Conservation (phyloP, 257 asterid species). For the Solanum paucissectum region DNA sequence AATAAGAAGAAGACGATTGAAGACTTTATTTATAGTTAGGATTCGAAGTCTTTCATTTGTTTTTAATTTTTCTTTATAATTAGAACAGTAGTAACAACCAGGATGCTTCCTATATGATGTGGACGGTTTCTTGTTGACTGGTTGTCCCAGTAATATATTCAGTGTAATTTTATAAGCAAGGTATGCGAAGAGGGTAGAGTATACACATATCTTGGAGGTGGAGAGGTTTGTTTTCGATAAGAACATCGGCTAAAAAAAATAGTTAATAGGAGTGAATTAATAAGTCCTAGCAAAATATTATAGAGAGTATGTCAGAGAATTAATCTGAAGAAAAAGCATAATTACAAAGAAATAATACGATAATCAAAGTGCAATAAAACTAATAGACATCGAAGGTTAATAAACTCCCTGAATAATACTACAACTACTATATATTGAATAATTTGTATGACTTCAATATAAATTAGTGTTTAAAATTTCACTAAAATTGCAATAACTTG, state of each 20-base stretch:
- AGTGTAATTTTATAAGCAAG: not conserved
- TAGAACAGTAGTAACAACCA: not conserved
- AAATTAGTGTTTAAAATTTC: not conserved
- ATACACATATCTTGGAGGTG: not conserved
- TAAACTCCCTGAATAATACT: not conserved
- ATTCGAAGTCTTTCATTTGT: not conserved
- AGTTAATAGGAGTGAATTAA: not conserved
- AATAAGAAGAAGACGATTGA: not conserved
- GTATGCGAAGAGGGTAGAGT: rapidly evolving
- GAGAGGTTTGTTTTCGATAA: not conserved
- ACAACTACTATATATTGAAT: not conserved
- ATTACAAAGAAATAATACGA: not conserved
- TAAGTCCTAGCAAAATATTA: not conserved
- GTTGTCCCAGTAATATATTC: not conserved
- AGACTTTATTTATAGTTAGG: not conserved
- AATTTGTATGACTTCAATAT: not conserved
- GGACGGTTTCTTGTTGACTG: not conserved
- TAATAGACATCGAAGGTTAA: too few relatives aligned
- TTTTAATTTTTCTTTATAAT: not conserved
- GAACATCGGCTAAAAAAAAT: not conserved
- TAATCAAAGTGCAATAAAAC: not conserved
- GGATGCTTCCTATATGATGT: not conserved
- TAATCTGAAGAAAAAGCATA: rapidly evolving
- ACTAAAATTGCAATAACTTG: not conserved
- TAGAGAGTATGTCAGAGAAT: not conserved